Evolutionary conservation across 306 rosid genomes (phyloP).

Genomic region (Phaseolus lunatus): DNA sequence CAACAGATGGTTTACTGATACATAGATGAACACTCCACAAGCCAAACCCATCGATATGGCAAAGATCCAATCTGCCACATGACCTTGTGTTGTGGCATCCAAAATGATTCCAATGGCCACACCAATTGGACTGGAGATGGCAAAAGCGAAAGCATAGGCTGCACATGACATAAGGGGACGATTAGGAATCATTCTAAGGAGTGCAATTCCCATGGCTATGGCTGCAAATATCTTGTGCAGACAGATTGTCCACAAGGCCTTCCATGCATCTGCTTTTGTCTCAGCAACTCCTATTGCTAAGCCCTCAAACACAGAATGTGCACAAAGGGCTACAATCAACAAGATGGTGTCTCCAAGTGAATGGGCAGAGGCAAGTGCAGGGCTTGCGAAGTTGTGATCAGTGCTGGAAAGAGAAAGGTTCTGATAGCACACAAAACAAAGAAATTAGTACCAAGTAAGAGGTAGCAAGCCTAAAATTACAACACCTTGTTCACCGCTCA

Average conservation of each 20-base stretch:
- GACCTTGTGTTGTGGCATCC: slow-evolving; percentile 81
- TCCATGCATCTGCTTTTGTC: slow-evolving; percentile 80
- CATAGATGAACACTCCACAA: slow-evolving; percentile 87
- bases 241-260: slow-evolving; percentile 81
- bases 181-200: slow-evolving; percentile 75
- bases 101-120: slow-evolving; percentile 72
- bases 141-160: slow-evolving; percentile 73
- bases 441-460: slow-evolving; percentile 9
- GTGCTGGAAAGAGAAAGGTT: slow-evolving; percentile 35
- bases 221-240: slow-evolving; percentile 91
- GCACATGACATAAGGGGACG: slow-evolving; percentile 63
- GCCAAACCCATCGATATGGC: slow-evolving; percentile 84
- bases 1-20: slow-evolving; percentile 73
- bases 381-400: slow-evolving; percentile 46
- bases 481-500: background rate
- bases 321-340: slow-evolving; percentile 73
- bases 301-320: slow-evolving; percentile 84
- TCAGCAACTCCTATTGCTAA: slow-evolving; percentile 79
- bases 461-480: background rate
- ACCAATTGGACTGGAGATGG: slow-evolving; percentile 82
- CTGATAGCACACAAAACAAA: slow-evolving; percentile 48
- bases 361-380: slow-evolving; percentile 39
- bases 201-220: slow-evolving; percentile 89
- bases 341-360: slow-evolving; percentile 74
- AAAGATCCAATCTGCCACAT: slow-evolving; percentile 73